These are phyloP conservation scores for Trichosanthes truncata DNA, from an alignment of 306 rosid genomes.

Conservation along the genomic window DNA sequence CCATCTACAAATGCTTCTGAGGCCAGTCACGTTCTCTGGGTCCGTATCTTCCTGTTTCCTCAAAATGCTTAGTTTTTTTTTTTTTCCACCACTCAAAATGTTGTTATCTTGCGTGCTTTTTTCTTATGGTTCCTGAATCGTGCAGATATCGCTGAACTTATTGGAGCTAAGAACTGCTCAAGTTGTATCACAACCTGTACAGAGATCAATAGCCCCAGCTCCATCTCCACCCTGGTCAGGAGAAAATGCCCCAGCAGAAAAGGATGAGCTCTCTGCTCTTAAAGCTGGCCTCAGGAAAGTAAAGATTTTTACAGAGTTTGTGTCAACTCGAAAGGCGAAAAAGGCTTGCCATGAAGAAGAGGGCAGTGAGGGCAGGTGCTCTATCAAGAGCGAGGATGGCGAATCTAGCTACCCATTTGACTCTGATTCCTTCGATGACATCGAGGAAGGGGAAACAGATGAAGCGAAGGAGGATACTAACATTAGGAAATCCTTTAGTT, in stretches of 20 bases:
- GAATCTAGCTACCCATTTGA: constrained; percentile 85
- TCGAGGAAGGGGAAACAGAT: constrained; percentile 80
- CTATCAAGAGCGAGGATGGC: constrained; percentile 83
- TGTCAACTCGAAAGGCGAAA: constrained; percentile 56
- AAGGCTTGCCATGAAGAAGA: constrained; percentile 72
- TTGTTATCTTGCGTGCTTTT: neutral
- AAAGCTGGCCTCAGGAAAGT: constrained; percentile 97
- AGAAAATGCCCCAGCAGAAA: constrained; percentile 48
- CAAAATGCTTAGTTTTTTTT: neutral
- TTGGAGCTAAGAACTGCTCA: constrained; percentile 67
- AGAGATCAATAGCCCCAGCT: constrained; percentile 52
- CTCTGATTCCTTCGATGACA: constrained; percentile 85
- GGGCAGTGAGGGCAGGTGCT: constrained; percentile 79
- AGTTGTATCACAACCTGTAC: constrained; percentile 52
- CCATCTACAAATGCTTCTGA: constrained; percentile 40
- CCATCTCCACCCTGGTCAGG: constrained; percentile 41
- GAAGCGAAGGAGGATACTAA: constrained; percentile 65
- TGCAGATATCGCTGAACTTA: constrained; percentile 69
- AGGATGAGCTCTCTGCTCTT: constrained; percentile 86
- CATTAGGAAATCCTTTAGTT: constrained; percentile 92
- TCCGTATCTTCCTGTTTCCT: constrained; percentile 21
- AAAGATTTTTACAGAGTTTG: constrained; percentile 72
- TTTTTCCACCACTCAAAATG: neutral
- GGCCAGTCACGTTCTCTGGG: constrained; percentile 51
- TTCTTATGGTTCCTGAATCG: neutral